Base-by-base conservation (phyloP, 129 eudicot genomes). In the Lonicera japonica region DNA sequence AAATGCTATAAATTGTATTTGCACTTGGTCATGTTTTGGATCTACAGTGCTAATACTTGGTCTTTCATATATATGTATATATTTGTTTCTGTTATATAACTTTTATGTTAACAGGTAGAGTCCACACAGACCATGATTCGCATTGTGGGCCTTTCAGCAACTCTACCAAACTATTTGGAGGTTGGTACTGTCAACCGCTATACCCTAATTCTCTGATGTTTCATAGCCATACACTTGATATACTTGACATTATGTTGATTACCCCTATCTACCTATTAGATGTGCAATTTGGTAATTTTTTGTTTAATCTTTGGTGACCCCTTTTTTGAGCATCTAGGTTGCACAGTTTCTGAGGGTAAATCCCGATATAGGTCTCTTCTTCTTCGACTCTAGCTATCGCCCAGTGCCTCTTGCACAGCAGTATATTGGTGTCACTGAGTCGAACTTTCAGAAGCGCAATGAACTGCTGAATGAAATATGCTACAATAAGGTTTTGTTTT, bases 321-420 rank as follows among this genome's bases (percentile, higher is more conserved):
- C 24, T 56, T 38, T 38, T 21, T 55, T 53, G 17, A 72, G 55
- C 23, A 57, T 72, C 34, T 76, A 90, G 97, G 98, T 92, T 62
- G 99, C 99, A 69, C 96, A 92, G 65, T 92, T 92, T 61, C 75
- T 92, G 80, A 82, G 99, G 81, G 99, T 92, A 54, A 92, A 85
- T 82, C 84, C 95, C 39, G 99, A 92, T 9, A 57, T 76, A 8
- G 99, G 99, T 21, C 85, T 92, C 16, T 92, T 92, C 75, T 92
- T 92, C 82, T 92, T 92, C 72, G 99, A 92, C 72, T 87, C 99
- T 57, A 87, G 91, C 81, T 92, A 92, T 69, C 96, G 99, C 54
- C 99, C 99, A 21, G 99, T 92, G 57, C 99, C 99, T 69, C 99
- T 92, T 21, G 95, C 95, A 41, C 99, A 92, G 43, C 91, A 85